Evolutionary conservation across 2,329 filamentous ascomycete genomes (phyloP).

Genomic region (Talaromyces sp.): DNA sequence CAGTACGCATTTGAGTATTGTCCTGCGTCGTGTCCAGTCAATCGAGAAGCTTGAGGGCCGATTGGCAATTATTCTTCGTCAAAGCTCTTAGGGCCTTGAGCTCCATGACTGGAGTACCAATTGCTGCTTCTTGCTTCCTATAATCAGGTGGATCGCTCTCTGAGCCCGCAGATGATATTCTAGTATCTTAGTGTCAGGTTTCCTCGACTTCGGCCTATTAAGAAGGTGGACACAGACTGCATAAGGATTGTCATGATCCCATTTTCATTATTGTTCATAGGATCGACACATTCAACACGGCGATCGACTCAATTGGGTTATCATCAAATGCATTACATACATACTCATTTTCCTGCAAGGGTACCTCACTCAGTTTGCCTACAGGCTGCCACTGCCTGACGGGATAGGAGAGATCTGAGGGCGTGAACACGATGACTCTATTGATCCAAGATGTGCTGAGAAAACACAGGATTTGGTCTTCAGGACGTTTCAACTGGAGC

Average conservation of each 20-base stretch:
- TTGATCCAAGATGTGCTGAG: not conserved
- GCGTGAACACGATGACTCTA: not conserved
- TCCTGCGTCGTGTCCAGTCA: not conserved
- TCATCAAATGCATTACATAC: not conserved
- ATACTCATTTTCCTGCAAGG: not conserved
- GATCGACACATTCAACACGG: not conserved
- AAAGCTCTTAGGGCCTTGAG: not conserved
- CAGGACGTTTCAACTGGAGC: not conserved
- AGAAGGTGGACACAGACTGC: not conserved
- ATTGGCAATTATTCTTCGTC: not conserved
- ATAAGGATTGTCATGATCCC: constrained; percentile 3
- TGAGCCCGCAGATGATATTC: not conserved
- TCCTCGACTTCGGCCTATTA: not conserved
- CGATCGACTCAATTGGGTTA: not conserved
- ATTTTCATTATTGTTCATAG: not conserved
- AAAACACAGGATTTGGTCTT: not conserved
- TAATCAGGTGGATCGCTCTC: not conserved
- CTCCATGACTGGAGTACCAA: not conserved
- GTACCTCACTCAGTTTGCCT: not conserved
- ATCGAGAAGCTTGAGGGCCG: not conserved
- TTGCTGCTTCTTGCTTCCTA: not conserved
- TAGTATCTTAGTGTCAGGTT: not conserved
- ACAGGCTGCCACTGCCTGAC: not conserved
- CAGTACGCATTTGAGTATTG: no score
- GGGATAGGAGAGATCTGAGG: not conserved